These are phyloP conservation scores for Apiotrichum sp. DNA, from an alignment of 1,284 basidiomycete genomes.

Conservation along the genomic window DNA sequence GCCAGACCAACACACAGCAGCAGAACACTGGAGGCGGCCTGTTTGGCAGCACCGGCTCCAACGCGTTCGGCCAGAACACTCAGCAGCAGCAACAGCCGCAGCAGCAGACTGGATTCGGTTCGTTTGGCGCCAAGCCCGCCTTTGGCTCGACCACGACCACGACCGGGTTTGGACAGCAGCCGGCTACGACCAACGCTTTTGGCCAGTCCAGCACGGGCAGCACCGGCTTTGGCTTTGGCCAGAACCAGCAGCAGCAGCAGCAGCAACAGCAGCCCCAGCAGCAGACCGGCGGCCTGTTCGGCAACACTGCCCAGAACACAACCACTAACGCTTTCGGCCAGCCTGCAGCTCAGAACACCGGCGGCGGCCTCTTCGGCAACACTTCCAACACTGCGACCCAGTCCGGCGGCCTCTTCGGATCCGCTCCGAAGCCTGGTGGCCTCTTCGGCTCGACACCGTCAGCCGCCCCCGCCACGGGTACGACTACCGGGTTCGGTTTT, in stretches of 20 bases:
- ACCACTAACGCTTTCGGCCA: slow-evolving; percentile 29
- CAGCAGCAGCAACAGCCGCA: slow-evolving; percentile 15
- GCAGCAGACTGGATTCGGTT: slow-evolving; percentile 44
- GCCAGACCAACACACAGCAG: slow-evolving; percentile 37
- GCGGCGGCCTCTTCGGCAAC: slow-evolving; percentile 36
- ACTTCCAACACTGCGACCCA: slow-evolving; percentile 22
- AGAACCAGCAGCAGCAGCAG: slow-evolving; percentile 40
- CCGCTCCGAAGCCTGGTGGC: slow-evolving; percentile 32
- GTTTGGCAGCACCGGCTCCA: slow-evolving; percentile 21
- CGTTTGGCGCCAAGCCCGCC: slow-evolving; percentile 29
- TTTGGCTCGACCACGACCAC: slow-evolving; percentile 3
- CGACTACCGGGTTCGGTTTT: slow-evolving; percentile 8
- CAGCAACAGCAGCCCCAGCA: neutral
- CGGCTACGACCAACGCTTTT: slow-evolving; percentile 30
- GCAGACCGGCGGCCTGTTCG: slow-evolving; percentile 25
- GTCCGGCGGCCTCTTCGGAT: slow-evolving; percentile 43
- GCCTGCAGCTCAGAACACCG: slow-evolving; percentile 20
- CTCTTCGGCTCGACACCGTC: slow-evolving; percentile 50
- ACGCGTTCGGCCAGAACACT: slow-evolving; percentile 39
- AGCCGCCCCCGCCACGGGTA: slow-evolving; percentile 7
- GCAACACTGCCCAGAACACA: slow-evolving; percentile 3
- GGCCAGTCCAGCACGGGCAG: slow-evolving; percentile 38
- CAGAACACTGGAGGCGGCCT: slow-evolving; percentile 35
- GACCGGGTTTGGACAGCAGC: neutral
- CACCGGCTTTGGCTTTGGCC: slow-evolving; percentile 5